Base-by-base conservation (phyloP, 164 flowering plant species). In the Tetrastigma voinierianum region DNA sequence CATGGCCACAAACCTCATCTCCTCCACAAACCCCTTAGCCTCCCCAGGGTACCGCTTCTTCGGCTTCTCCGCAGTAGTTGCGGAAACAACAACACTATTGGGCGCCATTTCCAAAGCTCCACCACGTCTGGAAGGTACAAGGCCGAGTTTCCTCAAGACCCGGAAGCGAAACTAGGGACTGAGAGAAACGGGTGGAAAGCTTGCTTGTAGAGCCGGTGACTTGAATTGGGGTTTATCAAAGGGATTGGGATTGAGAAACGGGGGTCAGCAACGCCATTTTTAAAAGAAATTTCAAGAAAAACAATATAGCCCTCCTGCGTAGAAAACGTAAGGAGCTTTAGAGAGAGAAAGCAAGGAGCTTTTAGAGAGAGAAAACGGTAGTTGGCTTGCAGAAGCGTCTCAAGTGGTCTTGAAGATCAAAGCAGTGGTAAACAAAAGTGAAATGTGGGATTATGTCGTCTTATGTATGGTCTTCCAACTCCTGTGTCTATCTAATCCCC, bases 1-100 rank as follows among this genome's bases (percentile, higher is more conserved):
- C 97, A 95, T 89, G 0, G 98, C 97, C 72, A 92, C 96, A 66
- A 85, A 87, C 71, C 93, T 81, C 97, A 92, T 90, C 80, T 95
- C 98, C 85, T 84, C 96, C 74, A 92, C 97, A 74, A 95, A 95
- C 70, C 97, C 97, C 73, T 87, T 89, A 23, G 84, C 78, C 78
- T 89, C 96, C 1, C 90, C 92, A 0, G 92, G 89, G 62, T 88
- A 86, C 68, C 87, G 60, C 78, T 83, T 86, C 75, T 77, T 80
- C 44, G 81, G 72, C 77, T 78, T 83, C 87, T 86, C 93, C 8
- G 87, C 86, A 9, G 85, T 74, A 10, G 86, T 73, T 14, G 87
- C 80, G 13, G 84, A 24, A 65, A 67, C 64, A 19, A 67, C 47
- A 21, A 44, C 2, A 18, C 32, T 25, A 21, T 59, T 1, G 95